Evolutionary conservation across 495 filamentous ascomycete species (phyloP).

Genomic region (Penicillium silybi): DNA sequence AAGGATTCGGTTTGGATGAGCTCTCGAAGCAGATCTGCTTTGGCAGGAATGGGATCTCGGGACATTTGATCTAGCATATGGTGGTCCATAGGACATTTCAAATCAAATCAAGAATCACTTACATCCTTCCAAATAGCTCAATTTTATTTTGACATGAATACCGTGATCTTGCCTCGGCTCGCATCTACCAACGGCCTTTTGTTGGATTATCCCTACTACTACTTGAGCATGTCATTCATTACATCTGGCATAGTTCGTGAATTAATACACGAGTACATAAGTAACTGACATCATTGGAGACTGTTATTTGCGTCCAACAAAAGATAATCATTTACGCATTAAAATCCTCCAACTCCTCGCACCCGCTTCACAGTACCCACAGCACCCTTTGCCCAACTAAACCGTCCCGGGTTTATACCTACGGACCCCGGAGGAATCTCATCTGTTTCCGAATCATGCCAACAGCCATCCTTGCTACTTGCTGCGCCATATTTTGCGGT

Average conservation of each 20-base stretch:
- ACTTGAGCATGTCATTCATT: too few relatives aligned
- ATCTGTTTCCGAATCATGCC: slow-evolving; percentile 50
- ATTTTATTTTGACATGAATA: neutral
- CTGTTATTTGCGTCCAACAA: too few relatives aligned
- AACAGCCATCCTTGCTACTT: slow-evolving; percentile 47
- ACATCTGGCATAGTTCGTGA: too few relatives aligned
- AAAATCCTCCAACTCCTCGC: slow-evolving; percentile 57
- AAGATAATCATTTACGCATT: neutral
- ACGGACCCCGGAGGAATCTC: slow-evolving; percentile 55
- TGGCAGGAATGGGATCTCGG: neutral
- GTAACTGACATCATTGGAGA: too few relatives aligned
- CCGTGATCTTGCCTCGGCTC: too few relatives aligned
- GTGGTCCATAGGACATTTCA: neutral
- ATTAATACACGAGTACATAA: too few relatives aligned
- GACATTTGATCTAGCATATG: neutral
- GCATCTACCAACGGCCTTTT: too few relatives aligned
- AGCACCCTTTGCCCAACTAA: slow-evolving; percentile 60
- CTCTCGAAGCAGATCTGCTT: neutral
- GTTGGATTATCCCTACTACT: too few relatives aligned
- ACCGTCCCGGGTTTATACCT: slow-evolving; percentile 53
- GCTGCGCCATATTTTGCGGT: slow-evolving; percentile 60
- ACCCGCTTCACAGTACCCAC: slow-evolving; percentile 61
- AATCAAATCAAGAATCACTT: neutral
- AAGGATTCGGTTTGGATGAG: neutral
- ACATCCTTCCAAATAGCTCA: neutral